Conservation (phyloP, 1,139 yeast genomes). For the Insectozyma bohioensis region DNA sequence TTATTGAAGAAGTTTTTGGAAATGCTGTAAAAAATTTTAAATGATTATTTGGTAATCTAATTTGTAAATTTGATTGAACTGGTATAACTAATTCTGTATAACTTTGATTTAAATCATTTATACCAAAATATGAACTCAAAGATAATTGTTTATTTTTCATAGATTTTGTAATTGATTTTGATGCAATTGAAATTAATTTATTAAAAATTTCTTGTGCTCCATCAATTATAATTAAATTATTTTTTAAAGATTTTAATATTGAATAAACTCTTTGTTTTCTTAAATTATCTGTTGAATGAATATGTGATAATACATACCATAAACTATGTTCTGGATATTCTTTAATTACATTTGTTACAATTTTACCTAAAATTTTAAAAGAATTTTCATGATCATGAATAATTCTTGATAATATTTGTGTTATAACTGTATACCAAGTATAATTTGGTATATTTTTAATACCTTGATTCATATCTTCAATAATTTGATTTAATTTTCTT, state of each 20-base stretch:
- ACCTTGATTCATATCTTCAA: slow-evolving; percentile 52
- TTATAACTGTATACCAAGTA: slow-evolving; percentile 82
- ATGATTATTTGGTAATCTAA: slow-evolving; percentile 55
- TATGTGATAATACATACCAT: slow-evolving; percentile 81
- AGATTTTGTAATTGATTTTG: slow-evolving; percentile 31
- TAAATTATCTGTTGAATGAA: slow-evolving; percentile 60
- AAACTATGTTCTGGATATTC: slow-evolving; percentile 80
- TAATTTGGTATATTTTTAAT: slow-evolving; percentile 52
- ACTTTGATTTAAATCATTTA: slow-evolving; percentile 52
- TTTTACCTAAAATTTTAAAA: slow-evolving; percentile 51
- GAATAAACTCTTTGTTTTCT: slow-evolving; percentile 52
- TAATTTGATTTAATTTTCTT: slow-evolving; percentile 45
- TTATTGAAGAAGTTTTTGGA: slow-evolving; percentile 50
- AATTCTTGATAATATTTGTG: slow-evolving; percentile 82
- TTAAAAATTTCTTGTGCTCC: slow-evolving; percentile 35
- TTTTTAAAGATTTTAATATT: slow-evolving; percentile 22
- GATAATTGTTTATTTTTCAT: slow-evolving; percentile 29
- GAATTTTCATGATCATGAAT: slow-evolving; percentile 63
- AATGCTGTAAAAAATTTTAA: slow-evolving; percentile 52
- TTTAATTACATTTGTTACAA: slow-evolving; percentile 56
- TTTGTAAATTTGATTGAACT: slow-evolving; percentile 69
- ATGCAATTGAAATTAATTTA: slow-evolving; percentile 37
- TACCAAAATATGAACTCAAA: slow-evolving; percentile 43
- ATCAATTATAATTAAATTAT: slow-evolving; percentile 8
- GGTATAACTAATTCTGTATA: slow-evolving; percentile 76